Base-by-base conservation (phyloP, 192 early-diverging fungal species). In the Geranomyces variabilis region DNA sequence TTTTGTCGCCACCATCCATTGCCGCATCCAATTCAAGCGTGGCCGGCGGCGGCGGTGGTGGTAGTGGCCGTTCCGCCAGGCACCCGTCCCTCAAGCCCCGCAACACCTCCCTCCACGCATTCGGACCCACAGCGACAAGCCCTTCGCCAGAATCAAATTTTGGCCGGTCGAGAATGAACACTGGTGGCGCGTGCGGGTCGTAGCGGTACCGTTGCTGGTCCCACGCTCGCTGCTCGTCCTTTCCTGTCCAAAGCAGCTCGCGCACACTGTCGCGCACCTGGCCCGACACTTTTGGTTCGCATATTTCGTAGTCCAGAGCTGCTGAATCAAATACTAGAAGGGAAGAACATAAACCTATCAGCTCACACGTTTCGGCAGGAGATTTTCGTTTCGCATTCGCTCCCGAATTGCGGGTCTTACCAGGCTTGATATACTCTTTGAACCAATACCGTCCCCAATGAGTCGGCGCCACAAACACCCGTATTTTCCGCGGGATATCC, bases 361-460 rank as follows among this genome's bases (percentile, higher is more conserved):
- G n/a, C n/a, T n/a, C n/a, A n/a, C n/a, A n/a, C n/a, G n/a, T n/a
- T n/a, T n/a, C n/a, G n/a, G n/a, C 26, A 58, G 26, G 56, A 15
- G 24, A 58, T 22, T n/a, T n/a, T 22, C n/a, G 13, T 58, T 12
- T 19, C 10, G 65, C 10, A 19, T 17, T 22, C 59, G 21, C 12
- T 15, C 51, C 48, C 22, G 12, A 47, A 10, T 19, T 47, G 10
- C 26, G 24, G 13, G 7, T n/a, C 69, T 1, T 63, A 78, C 77
- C 77, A 13, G 80, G 80, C 70, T 79, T 81, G 29, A 79, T 71
- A 64, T 75, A 77, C 45, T 77, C 60, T 24, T 81, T 75, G 65
- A 81, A 81, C 77, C 77, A 79, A 47, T 74, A 81, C 51, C 57
- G 44, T n/a, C 76, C 56, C 77, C 74, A 81, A n/a, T 68, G 48